Base-by-base conservation (phyloP, 2,329 filamentous ascomycete species). In the Penicillium sclerotiorum region DNA sequence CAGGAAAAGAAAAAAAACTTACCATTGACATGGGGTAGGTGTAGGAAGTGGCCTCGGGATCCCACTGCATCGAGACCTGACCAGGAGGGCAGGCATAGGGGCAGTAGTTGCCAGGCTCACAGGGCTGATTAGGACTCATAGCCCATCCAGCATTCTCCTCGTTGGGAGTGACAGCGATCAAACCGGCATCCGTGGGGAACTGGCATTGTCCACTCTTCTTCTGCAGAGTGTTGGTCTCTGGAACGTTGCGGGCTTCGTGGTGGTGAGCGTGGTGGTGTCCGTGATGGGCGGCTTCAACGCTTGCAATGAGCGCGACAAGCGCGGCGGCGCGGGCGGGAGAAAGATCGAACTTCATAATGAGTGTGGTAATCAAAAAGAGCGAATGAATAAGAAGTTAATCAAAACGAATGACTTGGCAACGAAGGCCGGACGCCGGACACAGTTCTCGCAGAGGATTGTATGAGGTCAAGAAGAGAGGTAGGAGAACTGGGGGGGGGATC, bases 41-140 rank as follows among this genome's bases (percentile, higher is more conserved):
- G 65, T 90, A 92, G 3, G 76, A 73, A 5, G 77, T 84, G 4
- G 88, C 88, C 50, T 78, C 70, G 0, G 86, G 84, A 63, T 90
- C 83, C 89, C 89, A 92, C 69, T 93, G 89, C 55, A 84, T 82
- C 78, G 88, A 89, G 22, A 92, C 82, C 75, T 89, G 82, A 51
- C 88, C 88, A 0, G 88, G 69, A 51, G 85, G 86, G 68, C 89
- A 92, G 45, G 89, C 88, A 67, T 88, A 86, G 1, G 89, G 89
- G 65, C 89, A 92, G 71, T 87, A 91, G 57, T 69, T 81, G 50
- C 84, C 87, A 4, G 83, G 80, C 50, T 75, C 76, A 69, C 89
- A 92, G 46, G 80, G 68, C 66, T 88, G 81, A 68, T 92, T 85
- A 4, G 88, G 88, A 62, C 86, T 88, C 82, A 92, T 85, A 35